Conservation (phyloP, 2,329 filamentous ascomycete species). For the Stromatinia cepivora region DNA sequence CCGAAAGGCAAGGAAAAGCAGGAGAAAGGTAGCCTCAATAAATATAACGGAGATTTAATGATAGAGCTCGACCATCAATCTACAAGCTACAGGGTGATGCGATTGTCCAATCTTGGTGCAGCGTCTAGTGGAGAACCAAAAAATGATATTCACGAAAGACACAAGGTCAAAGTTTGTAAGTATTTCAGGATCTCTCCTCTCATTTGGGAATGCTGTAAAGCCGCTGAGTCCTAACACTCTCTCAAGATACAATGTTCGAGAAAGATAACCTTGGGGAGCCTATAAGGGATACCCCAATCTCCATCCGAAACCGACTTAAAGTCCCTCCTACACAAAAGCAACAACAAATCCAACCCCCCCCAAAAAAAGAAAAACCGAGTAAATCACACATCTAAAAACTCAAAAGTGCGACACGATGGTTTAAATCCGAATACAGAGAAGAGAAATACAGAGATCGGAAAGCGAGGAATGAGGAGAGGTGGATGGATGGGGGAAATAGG, state of each 20-base stretch:
- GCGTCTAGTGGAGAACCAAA: background rate
- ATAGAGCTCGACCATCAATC: background rate
- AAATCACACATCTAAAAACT: too few species aligned
- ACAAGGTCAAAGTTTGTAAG: background rate
- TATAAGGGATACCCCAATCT: background rate
- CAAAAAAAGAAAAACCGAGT: too few species aligned
- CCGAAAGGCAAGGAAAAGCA: too few species aligned
- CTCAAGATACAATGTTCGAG: background rate
- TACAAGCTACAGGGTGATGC: background rate
- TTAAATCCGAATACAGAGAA: too few species aligned
- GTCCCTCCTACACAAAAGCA: too few species aligned
- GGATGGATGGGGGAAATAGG: too few species aligned
- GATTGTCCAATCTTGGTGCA: background rate
- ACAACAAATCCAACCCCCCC: too few species aligned
- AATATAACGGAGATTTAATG: background rate
- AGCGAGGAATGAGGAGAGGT: too few species aligned
- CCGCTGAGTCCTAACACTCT: background rate
- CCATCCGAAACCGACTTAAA: background rate
- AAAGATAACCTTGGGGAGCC: too few species aligned
- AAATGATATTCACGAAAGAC: background rate
- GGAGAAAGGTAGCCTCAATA: background rate
- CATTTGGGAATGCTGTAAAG: background rate
- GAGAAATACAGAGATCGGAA: too few species aligned
- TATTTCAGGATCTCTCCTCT: background rate
- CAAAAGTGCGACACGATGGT: too few species aligned